Base-by-base conservation (phyloP, 2,329 filamentous ascomycete genomes). In the Trichophyton schoenleinii region DNA sequence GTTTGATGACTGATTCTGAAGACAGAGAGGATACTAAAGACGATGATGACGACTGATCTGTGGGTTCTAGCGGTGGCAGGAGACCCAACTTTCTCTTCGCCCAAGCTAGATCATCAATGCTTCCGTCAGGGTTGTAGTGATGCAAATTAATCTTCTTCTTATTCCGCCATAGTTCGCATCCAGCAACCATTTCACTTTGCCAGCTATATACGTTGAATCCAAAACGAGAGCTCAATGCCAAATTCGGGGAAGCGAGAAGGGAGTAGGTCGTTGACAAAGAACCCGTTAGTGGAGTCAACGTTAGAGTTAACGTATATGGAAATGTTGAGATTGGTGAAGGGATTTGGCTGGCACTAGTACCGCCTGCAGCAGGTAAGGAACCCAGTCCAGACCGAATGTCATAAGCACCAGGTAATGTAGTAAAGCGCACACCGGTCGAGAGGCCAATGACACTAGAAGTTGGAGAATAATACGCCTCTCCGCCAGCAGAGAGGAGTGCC, bases 181-280 rank as follows among this genome's bases (percentile, higher is more conserved):
- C 94, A 25, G 97, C 82, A 28, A 91, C 87, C 79, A 96, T 87
- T 62, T 94, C 88, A 70, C 90, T 96, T 77, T 99, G 94, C 77
- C 96, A 99, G 71, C 90, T 96, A 75, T 96, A 97, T 58, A 96
- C 88, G 70, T 99, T 99, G 76, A 99, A 99, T 70, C 95, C 91
- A 76, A 97, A 92, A 58, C 88, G 85, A 22, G 91, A 95, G 65
- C 91, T 94, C 58, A 99, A 81, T 9, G 90, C 88, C 67, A 95
- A 83, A 68, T 90, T 85, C 38, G 83, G 83, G 2, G 90, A 90
- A 1, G 92, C 92, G 69, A 89, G 87, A 57, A 97, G 89, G 0
- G 94, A 89, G 72, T 99, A 99, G 15, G 86, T 95, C 41, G 91
- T 89, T 62, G 88, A 91, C 63, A 99, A 81, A 70, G 89, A 95